These are phyloP conservation scores for Kwoniella dendrophila DNA, from an alignment of 768 basidiomycete species.

Conservation along the genomic window DNA sequence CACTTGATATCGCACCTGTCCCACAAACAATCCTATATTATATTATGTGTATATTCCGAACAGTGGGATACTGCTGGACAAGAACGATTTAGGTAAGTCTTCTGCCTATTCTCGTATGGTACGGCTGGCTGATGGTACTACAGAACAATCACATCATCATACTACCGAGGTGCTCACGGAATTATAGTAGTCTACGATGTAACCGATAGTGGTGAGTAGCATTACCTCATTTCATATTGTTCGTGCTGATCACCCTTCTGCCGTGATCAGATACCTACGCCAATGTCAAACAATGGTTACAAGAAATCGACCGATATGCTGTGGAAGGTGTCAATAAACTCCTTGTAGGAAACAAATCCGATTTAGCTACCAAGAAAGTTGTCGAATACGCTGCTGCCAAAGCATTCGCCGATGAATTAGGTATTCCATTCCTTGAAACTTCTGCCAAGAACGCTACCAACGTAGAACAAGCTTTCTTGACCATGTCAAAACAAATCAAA, in stretches of 20 bases:
- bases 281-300: constrained; percentile 94
- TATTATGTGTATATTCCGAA: constrained; percentile 16
- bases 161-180: constrained; percentile 98
- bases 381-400: constrained; percentile 55
- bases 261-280: constrained; percentile 29
- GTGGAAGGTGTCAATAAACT: constrained; percentile 99
- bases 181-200: constrained; percentile 64
- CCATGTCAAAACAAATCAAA: constrained; percentile 76
- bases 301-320: constrained; percentile 97
- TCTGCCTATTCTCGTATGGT: not conserved
- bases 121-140: constrained; percentile 58
- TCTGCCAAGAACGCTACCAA: constrained; percentile 96
- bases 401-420: constrained; percentile 88
- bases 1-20: constrained; percentile 18
- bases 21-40: constrained; percentile 15
- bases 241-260: not conserved
- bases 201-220: constrained; percentile 50
- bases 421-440: constrained; percentile 95
- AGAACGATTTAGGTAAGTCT: constrained; percentile 64
- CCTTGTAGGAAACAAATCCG: constrained; percentile 96
- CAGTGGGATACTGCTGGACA: constrained; percentile 99
- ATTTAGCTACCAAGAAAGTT: constrained; percentile 88
- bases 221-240: not conserved
- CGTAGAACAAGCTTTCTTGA: constrained; percentile 98
- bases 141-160: constrained; percentile 96